phyloP scores from a whole-genome alignment of 257 asterid species.

The Jacaranda copaia region DNA sequence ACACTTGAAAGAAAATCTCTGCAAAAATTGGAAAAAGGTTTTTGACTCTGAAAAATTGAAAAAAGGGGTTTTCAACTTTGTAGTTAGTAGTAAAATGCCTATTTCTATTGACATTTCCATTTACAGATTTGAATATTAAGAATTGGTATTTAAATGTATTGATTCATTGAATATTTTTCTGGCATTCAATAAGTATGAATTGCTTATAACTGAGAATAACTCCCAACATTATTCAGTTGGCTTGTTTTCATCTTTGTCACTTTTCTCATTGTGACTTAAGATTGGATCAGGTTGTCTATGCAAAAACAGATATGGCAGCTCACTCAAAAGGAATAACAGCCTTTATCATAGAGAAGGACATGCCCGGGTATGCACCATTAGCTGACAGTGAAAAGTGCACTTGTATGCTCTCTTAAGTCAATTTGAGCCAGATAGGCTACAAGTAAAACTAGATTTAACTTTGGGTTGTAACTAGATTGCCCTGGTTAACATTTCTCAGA shows the following conservation, averaged over 20 bases:
- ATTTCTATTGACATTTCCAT: constrained; percentile 1
- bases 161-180: neutral
- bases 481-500: neutral
- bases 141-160: constrained; percentile 1
- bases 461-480: neutral
- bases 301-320: constrained; percentile 86
- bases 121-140: constrained; percentile 16
- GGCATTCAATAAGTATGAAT: constrained; percentile 31
- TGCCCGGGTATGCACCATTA: constrained; percentile 82
- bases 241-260: constrained; percentile 7
- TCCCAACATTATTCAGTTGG: neutral
- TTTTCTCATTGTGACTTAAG: constrained; percentile 22
- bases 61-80: neutral
- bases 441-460: constrained; percentile 1
- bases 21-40: too few relatives aligned
- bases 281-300: constrained; percentile 88
- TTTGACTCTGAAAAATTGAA: neutral
- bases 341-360: constrained; percentile 91
- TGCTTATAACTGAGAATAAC: constrained; percentile 30
- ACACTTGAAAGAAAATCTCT: neutral
- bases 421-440: neutral
- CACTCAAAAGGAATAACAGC: constrained; percentile 95
- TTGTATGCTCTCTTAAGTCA: constrained; percentile 7
- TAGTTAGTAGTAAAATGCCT: constrained; percentile 12
- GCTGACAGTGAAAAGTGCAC: constrained; percentile 31